A percentile compares a stretch with the other conserved stretches of the same genome.
These are phyloP conservation scores for Penicillium samsonianum DNA, from an alignment of 495 filamentous ascomycete genomes.

Conservation along the genomic window DNA sequence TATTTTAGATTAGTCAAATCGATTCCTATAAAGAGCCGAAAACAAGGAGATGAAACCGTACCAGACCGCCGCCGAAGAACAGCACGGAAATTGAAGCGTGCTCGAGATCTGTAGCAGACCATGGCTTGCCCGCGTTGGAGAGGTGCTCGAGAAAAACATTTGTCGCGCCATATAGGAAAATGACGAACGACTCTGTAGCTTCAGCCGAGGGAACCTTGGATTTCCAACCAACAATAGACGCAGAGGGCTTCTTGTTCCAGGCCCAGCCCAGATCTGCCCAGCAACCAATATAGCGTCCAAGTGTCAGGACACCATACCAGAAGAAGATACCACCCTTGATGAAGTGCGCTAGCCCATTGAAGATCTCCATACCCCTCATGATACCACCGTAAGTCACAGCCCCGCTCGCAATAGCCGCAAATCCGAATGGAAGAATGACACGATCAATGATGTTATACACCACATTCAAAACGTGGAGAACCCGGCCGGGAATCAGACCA, in stretches of 20 bases:
- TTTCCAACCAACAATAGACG: constrained; percentile 59
- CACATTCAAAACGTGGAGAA: constrained; percentile 57
- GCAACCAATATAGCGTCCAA: constrained; percentile 87
- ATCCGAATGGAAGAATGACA: constrained; percentile 64
- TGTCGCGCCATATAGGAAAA: constrained; percentile 83
- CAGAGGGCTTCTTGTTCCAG: constrained; percentile 82
- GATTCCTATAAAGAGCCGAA: not conserved
- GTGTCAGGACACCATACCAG: constrained; percentile 82
- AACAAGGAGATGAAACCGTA: constrained; percentile 41
- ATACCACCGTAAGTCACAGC: constrained; percentile 69
- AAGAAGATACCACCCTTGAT: constrained; percentile 98
- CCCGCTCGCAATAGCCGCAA: constrained; percentile 63
- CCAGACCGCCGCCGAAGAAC: constrained; percentile 93
- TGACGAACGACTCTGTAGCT: constrained; percentile 83
- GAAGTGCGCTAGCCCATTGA: constrained; percentile 89
- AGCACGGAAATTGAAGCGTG: constrained; percentile 91
- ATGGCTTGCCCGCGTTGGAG: constrained; percentile 64
- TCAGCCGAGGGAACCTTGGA: constrained; percentile 76
- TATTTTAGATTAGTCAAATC: constrained; percentile 26
- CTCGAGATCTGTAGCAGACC: constrained; percentile 80
- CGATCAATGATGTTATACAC: constrained; percentile 64
- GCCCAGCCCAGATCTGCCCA: constrained; percentile 94
- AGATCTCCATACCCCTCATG: constrained; percentile 62
- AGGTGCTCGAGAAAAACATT: constrained; percentile 96
- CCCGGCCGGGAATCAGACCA: constrained; percentile 60